Evolutionary conservation across 1,284 basidiomycete genomes (phyloP).

Genomic region (Mixia osmundae): DNA sequence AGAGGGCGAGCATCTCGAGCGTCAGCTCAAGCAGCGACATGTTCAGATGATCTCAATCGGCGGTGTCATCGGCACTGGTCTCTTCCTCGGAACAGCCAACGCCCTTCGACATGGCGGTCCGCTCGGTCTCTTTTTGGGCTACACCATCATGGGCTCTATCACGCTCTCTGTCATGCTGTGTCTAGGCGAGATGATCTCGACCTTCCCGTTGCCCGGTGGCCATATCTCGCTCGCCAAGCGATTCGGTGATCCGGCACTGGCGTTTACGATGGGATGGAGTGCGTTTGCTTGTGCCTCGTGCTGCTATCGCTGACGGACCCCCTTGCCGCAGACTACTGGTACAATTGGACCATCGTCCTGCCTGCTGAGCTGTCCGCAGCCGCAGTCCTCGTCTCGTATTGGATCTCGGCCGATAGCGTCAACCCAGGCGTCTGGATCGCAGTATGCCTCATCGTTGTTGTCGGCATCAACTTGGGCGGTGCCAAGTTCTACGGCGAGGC

Average conservation of each 20-base stretch:
- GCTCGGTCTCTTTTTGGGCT: constrained; percentile 17
- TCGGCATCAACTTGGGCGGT: constrained; percentile 14
- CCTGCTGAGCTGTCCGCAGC: constrained; percentile 52
- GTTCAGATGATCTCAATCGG: too few species aligned
- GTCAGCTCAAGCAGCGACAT: too few species aligned
- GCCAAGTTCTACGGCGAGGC: constrained; percentile 29
- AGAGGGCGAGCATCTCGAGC: too few species aligned
- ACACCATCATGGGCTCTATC: constrained; percentile 9
- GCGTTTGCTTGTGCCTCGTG: too few species aligned
- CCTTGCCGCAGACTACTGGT: too few species aligned
- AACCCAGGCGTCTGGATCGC: constrained; percentile 2
- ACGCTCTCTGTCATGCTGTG: too few species aligned
- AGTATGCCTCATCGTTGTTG: constrained; percentile 20
- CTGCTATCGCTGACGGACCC: too few species aligned
- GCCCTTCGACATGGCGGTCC: constrained; percentile 21
- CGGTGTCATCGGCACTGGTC: too few species aligned
- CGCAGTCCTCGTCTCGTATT: constrained; percentile 43
- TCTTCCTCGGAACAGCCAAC: constrained; percentile 20
- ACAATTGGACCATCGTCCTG: constrained; percentile 1
- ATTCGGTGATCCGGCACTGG: constrained; percentile 54
- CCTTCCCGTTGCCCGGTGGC: constrained; percentile 30
- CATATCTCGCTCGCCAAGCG: constrained; percentile 56
- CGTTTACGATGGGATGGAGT: constrained; percentile 57
- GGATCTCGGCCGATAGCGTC: constrained; percentile 5
- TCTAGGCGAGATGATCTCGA: constrained; percentile 34